Base-by-base conservation (phyloP, 257 asterid genomes). In the Pogostemon cablin region DNA sequence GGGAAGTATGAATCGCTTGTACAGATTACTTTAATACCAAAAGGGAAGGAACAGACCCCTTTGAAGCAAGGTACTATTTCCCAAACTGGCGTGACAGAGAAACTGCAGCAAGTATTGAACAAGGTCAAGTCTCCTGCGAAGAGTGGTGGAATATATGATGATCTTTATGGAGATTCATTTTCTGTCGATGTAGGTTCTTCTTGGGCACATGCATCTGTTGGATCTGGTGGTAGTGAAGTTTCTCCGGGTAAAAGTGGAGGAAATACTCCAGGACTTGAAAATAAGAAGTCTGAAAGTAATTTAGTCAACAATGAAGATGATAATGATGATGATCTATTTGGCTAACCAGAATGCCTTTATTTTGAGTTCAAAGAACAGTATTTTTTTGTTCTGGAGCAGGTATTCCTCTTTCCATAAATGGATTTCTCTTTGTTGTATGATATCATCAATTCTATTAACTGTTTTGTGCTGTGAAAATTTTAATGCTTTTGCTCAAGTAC, bases 1-100 rank as follows among this genome's bases (percentile, higher is more conserved):
- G 96, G 99, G 71, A 93, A 91, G 79, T 93, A 93, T 56, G 99
- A 93, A 79, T 91, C 98, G 15, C 97, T 93, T 40, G 89, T 93
- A 58, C 96, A 93, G 80, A 72, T 68, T 61, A 93, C 96, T 0
- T 88, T 93, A 42, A 89, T 93, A 68, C 97, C 97, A 20, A 91
- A 86, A 80, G 96, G 99, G 72, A 89, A 83, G 79, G 96, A 80
- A 77, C 86, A 82, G 61, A 71, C 84, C 41, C 75, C 83, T 6
- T 61, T 42, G 56, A 88, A 83, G 68, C 95, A 82, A 81, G 77
- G 73, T 3, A 71, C 74, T 59, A 57, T 50, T 72, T 69, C 90
- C 44, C 88, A 81, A 75, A 71, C 84, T 42, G 99, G 96, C 2
- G 88, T 91, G 34, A 93, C 99, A 0, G 96, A 89, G 77, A 95